phyloP scores from a whole-genome alignment of 306 rosid species.

The Trichosanthes cucumerina region DNA sequence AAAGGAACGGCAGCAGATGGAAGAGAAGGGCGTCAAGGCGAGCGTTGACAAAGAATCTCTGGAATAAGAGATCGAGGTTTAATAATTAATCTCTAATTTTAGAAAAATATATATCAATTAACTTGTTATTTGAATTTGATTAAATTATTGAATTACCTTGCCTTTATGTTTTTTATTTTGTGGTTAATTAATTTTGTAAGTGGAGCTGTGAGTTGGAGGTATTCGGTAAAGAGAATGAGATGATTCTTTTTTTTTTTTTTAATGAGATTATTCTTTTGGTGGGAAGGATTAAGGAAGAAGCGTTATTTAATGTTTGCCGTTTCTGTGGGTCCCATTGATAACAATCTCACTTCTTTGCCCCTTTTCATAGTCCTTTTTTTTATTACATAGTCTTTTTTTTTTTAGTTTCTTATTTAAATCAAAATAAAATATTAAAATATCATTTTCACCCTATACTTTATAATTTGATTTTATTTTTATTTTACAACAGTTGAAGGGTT shows the following conservation, averaged over 20 bases:
- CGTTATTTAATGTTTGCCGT: neutral
- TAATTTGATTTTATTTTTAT: no score
- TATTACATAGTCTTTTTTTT: no score
- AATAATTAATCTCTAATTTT: neutral
- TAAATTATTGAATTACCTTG: neutral
- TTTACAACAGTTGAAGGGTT: no score
- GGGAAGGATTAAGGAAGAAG: neutral
- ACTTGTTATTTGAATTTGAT: neutral
- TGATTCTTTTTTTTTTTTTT: no score
- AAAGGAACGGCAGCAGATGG: constrained; percentile 12
- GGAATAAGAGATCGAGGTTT: neutral
- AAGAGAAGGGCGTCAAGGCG: neutral
- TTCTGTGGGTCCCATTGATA: neutral
- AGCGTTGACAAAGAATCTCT: constrained; percentile 1
- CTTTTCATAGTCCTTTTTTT: neutral
- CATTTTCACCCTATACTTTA: no score
- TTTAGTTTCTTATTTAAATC: neutral
- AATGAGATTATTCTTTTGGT: neutral
- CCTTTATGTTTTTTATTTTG: neutral
- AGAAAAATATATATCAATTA: no score
- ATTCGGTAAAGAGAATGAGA: neutral
- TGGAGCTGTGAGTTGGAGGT: neutral
- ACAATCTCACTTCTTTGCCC: neutral
- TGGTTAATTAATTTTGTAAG: neutral
- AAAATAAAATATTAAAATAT: no score